Evolutionary conservation across 73 alveolate species (phyloP).

Genomic region (Loxodes magnus): DNA sequence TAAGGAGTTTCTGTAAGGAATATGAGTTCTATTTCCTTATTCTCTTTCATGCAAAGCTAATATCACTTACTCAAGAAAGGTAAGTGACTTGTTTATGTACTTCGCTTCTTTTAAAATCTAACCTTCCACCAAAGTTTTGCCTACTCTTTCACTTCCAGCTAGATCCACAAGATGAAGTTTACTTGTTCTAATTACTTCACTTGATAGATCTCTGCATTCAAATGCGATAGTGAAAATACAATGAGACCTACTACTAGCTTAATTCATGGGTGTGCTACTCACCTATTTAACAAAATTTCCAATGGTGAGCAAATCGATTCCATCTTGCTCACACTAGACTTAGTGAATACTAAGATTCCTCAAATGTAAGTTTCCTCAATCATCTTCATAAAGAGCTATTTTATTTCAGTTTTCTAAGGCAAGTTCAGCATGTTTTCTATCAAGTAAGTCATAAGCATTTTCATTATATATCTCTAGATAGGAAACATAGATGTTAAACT

Average conservation of each 20-base stretch:
- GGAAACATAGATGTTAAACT: conserved; percentile 70
- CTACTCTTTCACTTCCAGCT: conserved; percentile 81
- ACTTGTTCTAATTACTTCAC: conserved; percentile 52
- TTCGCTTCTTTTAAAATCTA: conserved; percentile 52
- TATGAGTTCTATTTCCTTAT: conserved; percentile 70
- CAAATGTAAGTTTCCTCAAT: conserved; percentile 64
- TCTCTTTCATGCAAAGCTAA: conserved; percentile 68
- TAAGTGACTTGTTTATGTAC: conserved; percentile 67
- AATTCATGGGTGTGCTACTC: conserved; percentile 86
- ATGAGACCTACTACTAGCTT: conserved; percentile 83
- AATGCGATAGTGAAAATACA: conserved; percentile 84
- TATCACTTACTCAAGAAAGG: conserved; percentile 75
- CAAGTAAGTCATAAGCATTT: conserved; percentile 88
- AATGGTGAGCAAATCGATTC: conserved; percentile 81
- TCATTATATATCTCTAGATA: conserved; percentile 94
- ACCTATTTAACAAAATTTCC: conserved; percentile 86
- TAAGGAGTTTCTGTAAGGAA: conserved; percentile 91
- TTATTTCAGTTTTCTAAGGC: conserved; percentile 88
- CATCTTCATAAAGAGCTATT: conserved; percentile 83
- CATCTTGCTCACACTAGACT: conserved; percentile 73
- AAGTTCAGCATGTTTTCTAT: conserved; percentile 62
- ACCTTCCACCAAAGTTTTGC: conserved; percentile 39
- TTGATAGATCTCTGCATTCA: conserved; percentile 17
- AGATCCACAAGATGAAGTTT: conserved; percentile 79
- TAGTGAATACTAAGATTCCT: conserved; percentile 74